A percentile compares a stretch with the other conserved stretches of the same genome.
Evolutionary conservation across 495 filamentous ascomycete genomes (phyloP).

Genomic region (Penicillium bovifimosum): DNA sequence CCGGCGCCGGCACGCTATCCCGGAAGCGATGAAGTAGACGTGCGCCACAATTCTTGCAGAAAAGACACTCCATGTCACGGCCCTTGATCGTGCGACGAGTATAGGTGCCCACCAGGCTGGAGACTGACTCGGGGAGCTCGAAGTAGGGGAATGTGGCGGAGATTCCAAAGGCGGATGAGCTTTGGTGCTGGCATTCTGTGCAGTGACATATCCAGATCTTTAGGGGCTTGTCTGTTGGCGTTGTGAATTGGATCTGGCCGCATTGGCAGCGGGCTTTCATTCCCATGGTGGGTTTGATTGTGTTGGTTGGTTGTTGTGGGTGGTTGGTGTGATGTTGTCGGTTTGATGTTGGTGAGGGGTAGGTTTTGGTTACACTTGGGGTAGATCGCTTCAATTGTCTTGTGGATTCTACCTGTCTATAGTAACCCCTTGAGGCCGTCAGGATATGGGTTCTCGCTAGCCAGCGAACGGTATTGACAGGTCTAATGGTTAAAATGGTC

Average conservation of each 20-base stretch:
- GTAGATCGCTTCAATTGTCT: too few species aligned
- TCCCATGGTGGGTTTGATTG: slow-evolving; percentile 14
- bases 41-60: slow-evolving; percentile 56
- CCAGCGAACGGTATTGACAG: too few species aligned
- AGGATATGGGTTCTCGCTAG: too few species aligned
- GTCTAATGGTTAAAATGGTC: too few species aligned
- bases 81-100: slow-evolving; percentile 42
- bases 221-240: slow-evolving; percentile 42
- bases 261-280: slow-evolving; percentile 60
- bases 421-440: too few species aligned
- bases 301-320: neutral
- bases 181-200: slow-evolving; percentile 59
- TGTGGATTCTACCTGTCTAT: too few species aligned
- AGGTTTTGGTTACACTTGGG: neutral
- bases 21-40: slow-evolving; percentile 51
- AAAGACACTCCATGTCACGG: slow-evolving; percentile 48
- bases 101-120: slow-evolving; percentile 38
- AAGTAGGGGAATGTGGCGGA: slow-evolving; percentile 63
- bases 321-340: neutral
- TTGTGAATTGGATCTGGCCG: slow-evolving; percentile 55
- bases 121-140: slow-evolving; percentile 35
- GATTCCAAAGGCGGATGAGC: slow-evolving; percentile 61
- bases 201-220: slow-evolving; percentile 67
- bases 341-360: neutral
- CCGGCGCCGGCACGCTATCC: slow-evolving; percentile 32